Evolutionary conservation across 345 rosid species (phyloP), one percentile per base, ranked within the genome.

Genomic region (Hibiscus trionum): DNA sequence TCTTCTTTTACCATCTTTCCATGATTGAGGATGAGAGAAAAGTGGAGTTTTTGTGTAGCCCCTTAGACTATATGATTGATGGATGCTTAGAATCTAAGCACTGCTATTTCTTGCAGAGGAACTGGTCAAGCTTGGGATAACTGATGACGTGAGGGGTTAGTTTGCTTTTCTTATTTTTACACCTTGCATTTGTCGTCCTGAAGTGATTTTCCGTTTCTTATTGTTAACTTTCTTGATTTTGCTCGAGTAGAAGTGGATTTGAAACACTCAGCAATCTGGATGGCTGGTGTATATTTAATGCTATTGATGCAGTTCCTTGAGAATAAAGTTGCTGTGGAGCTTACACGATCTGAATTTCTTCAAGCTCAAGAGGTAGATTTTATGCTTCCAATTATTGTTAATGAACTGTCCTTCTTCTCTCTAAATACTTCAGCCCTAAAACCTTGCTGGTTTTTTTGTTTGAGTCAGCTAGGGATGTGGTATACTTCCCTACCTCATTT

Each of bases 291-390:
- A 55, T 92, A 90, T 80, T 84, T 95, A 66, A 86, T 93, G 93
- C 86, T 95, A 56, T 77, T 92, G 72, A 89, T 95, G 98, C 99
- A 95, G 72, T 95, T 92, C 79, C 91, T 92, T 73, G 99, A 95
- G 84, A 92, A 93, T 84, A 92, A 85, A 83, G 97, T 92, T 72
- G 96, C 98, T 37, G 80, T 92, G 83, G 99, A 95, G 84, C 98
- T 95, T 76, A 95, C 97, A 11, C 86, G 97, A 64, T 92, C 97
- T 61, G 99, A 89, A 75, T 95, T 90, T 84, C 87, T 88, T 31
- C 94, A 86, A 79, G 98, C 98, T 56, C 93, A 88, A 76, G 90
- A 92, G 96, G 98, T 94, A 71, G 69, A 71, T 77, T 71, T 70
- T 63, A 35, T 46, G 60, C 58, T 64, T 55, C 44, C 58, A 62